Base-by-base conservation (phyloP, 1,284 basidiomycete genomes). In the Exobasidium cylindrosporum region DNA sequence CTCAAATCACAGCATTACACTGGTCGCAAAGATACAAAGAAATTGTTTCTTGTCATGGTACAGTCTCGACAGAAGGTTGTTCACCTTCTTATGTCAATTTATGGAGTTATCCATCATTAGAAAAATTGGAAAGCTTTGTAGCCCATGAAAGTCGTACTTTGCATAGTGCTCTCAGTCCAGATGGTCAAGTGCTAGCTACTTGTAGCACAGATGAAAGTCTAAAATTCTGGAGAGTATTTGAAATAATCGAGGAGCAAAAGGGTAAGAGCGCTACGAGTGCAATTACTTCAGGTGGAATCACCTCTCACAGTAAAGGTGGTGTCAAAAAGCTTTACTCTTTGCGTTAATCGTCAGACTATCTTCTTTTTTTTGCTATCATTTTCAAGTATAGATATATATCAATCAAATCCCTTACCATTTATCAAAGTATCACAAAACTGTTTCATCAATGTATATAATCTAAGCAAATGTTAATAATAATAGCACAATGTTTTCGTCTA, bases 1-100 rank as follows among this genome's bases (percentile, higher is more conserved):
- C 90, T 1, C 96, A 98, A 82, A 88, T 99, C 63, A 97, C 94
- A 1, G 92, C 90, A 0, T 84, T 97, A 49, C 87, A 91, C 68
- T 99, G 91, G 87, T 87, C 90, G 0, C 87, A 88, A 10, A 89
- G 95, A 81, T 85, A 88, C 64, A 94, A 96, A 73, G 96, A 98
- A 79, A 83, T 98, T 59, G 81, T 97, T 14, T 90, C 89, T 23
- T 96, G 94, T 0, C 95, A 98, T 78, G 95, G 96, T 24, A 61
- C 76, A 24, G 66, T 66, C 14, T 67, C 67, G 23, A 60, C 68
- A 7, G 75, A 76, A 54, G 66, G 66, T 44, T 24, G 47, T 50
- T 66, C 67, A 56, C 28, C 54, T 2, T 31, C 50, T 13, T 53
- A 70, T 57, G 57, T 79, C 54, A 73, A 73, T 57, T 64, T 79